Conservation (phyloP, 2,329 filamentous ascomycete genomes). For the Venturia aucupariae region DNA sequence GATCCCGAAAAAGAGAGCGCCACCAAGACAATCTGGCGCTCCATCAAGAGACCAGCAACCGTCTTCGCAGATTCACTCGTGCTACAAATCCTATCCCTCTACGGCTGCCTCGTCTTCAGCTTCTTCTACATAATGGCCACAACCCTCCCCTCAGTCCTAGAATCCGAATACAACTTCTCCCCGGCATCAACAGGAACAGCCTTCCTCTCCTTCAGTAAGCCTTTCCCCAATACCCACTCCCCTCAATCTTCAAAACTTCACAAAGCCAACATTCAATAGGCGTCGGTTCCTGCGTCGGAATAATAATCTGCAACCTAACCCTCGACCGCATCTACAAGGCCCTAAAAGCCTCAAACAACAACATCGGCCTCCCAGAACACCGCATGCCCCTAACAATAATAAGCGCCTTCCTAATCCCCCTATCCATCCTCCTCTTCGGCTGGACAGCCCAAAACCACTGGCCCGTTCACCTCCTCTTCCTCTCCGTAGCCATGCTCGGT, state of each 20-base stretch:
- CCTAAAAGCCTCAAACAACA: constrained; percentile 33
- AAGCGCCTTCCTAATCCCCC: constrained; percentile 38
- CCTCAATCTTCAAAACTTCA: too few species aligned
- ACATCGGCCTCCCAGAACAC: constrained; percentile 42
- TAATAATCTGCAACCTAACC: constrained; percentile 40
- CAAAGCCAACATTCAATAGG: constrained; percentile 25
- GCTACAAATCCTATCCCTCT: constrained; percentile 42
- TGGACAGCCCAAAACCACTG: constrained; percentile 40
- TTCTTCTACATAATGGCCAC: constrained; percentile 40
- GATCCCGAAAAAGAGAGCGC: constrained; percentile 16
- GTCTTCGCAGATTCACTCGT: constrained; percentile 43
- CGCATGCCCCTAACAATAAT: constrained; percentile 45
- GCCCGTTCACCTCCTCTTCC: constrained; percentile 36
- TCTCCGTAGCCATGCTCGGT: constrained; percentile 38
- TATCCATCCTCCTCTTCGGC: constrained; percentile 40
- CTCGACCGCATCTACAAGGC: constrained; percentile 47
- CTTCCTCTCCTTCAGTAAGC: constrained; percentile 47
- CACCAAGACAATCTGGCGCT: constrained; percentile 24
- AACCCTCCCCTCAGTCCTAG: constrained; percentile 35
- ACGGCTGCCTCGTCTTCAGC: constrained; percentile 33
- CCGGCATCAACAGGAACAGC: constrained; percentile 44
- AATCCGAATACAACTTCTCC: constrained; percentile 33
- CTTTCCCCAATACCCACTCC: too few species aligned
- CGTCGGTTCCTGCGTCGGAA: constrained; percentile 39
- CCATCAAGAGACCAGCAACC: constrained; percentile 32